Percentiles rank a stretch among this genome's conserved stretches.
phyloP scores from a whole-genome alignment of 2,329 filamentous ascomycete species.

The Beauveria varroae region DNA sequence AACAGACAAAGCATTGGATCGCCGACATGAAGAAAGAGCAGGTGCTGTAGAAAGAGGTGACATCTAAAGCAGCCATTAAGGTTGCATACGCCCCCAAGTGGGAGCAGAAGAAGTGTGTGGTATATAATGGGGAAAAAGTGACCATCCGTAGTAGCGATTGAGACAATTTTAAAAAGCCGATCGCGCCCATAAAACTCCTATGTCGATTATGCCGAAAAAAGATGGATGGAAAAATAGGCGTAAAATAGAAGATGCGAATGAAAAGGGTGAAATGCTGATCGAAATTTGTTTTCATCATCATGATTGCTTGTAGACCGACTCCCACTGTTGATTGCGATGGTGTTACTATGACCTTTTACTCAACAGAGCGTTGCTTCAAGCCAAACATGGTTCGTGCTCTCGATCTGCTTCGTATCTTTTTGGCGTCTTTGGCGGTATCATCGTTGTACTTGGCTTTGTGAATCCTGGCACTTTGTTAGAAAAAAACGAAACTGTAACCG shows the following conservation, averaged over 20 bases:
- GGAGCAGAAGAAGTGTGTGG: background rate
- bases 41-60: background rate
- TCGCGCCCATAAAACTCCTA: slow-evolving; percentile 2
- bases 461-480: slow-evolving; percentile 54
- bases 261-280: background rate
- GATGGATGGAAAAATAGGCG: background rate
- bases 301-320: background rate
- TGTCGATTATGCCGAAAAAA: background rate
- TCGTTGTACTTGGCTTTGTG: slow-evolving; percentile 92
- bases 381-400: slow-evolving; percentile 68
- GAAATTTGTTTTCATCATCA: background rate
- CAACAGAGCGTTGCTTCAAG: slow-evolving; percentile 23
- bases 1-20: background rate
- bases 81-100: background rate
- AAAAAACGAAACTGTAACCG: background rate
- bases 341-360: slow-evolving; percentile 8
- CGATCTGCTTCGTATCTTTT: slow-evolving; percentile 68
- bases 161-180: background rate
- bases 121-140: background rate
- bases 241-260: background rate
- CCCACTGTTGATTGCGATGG: background rate
- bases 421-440: slow-evolving; percentile 44
- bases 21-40: background rate
- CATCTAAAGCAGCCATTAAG: background rate
- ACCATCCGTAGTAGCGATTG: background rate